Evolutionary conservation across 768 basidiomycete genomes (phyloP), one percentile per base, ranked within the genome.

Genomic region (Psilocybe subaeruginosa): DNA sequence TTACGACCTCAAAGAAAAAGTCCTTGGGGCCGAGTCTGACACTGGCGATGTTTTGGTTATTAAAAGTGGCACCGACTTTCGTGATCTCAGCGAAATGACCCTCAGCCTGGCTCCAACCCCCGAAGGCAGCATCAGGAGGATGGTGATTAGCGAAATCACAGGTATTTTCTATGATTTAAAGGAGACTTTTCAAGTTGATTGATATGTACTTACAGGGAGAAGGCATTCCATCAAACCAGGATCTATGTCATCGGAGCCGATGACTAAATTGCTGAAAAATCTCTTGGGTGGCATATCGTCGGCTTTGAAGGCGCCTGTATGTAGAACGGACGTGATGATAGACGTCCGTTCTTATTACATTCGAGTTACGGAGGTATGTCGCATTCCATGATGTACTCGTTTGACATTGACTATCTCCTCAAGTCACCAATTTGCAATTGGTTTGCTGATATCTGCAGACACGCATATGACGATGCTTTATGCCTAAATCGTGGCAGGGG

Each of bases 31-130:
- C 5, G 90, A 93, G 66, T 78, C 76, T n/a, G 92, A 93, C 65
- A 68, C 83, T 1, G 91, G 91, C 3, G 86, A 91, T 52, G 78
- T 91, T 31, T 77, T 93, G 17, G 79, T 91, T 17, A 77, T 95
- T 61, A 96, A 96, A 74, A 94, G 92, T 68, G 95, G 95, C 7
- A 91, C 89, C 2, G 93, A 97, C 74, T 97, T 97, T 70, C 84
- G 91, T 39, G 93, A 96, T 64, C 76, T 96, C 35, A 93, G 92
- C 54, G 91, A 92, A 62, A 76, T 95, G 47, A 78, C 74, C 0
- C 74, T 97, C 19, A 85, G 86, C 58, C 76, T 96, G 12, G 75
- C 78, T 29, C 76, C 84, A 53, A 81, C 88, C 1, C 83, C 90
- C 1, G 70, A 78, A 31, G 88, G 86, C 1, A 89, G 87, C 66